Percentiles rank a stretch among this genome's conserved stretches.
Conservation (phyloP, 352 stramenopile genomes). For the Chrysophaeum taylorii region DNA sequence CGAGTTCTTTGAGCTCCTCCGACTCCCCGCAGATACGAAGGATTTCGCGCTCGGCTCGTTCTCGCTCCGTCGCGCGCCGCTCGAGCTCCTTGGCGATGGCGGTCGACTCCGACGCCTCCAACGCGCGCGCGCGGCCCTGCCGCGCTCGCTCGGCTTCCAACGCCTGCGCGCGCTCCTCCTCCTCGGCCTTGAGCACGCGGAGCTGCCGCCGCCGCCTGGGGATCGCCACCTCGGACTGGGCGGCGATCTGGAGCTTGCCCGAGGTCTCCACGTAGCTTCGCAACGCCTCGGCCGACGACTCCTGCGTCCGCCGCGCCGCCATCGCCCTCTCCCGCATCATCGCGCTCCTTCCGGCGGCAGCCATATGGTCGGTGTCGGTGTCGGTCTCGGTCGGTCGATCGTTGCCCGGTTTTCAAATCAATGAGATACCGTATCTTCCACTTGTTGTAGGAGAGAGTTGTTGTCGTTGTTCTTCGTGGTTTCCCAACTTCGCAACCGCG, state of each 20-base stretch:
- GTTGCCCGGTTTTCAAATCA: too few species aligned
- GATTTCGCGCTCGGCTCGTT: conserved; percentile 67
- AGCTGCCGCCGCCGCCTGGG: conserved; percentile 7
- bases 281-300: not conserved
- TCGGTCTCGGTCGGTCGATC: too few species aligned
- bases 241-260: conserved; percentile 3
- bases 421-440: too few species aligned
- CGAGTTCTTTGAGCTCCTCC: conserved; percentile 72
- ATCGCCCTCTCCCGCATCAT: not conserved
- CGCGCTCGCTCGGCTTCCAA: not conserved
- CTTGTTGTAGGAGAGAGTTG: too few species aligned
- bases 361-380: too few species aligned
- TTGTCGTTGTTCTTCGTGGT: too few species aligned
- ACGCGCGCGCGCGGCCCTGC: conserved; percentile 1
- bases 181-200: conserved; percentile 2
- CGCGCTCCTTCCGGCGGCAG: too few species aligned
- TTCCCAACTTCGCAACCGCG: too few species aligned
- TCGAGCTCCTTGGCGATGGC: conserved; percentile 59
- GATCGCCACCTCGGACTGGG: conserved; percentile 12
- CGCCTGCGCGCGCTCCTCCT: conserved; percentile 2
- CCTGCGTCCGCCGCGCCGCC: not conserved
- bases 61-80: conserved; percentile 40
- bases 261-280: conserved; percentile 12
- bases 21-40: conserved; percentile 74
- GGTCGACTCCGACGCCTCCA: conserved; percentile 50